Conservation (phyloP, 371 early-diverging fungal species). For the Mortierella sp. region DNA sequence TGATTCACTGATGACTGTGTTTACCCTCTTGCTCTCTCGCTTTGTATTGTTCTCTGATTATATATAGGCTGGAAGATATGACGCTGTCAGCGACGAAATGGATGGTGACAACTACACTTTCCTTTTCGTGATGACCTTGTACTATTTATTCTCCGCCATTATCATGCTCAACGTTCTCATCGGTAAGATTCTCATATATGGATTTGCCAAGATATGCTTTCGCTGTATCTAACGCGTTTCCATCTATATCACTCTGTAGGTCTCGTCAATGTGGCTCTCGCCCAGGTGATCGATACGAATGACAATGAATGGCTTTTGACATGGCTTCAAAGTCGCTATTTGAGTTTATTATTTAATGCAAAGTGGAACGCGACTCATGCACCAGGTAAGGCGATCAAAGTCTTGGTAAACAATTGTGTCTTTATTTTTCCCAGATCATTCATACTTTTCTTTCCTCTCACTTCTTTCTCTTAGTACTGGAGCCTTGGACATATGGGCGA, state of each 20-base stretch:
- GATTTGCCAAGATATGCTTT: background rate
- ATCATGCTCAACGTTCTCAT: constrained; percentile 27
- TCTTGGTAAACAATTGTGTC: too few relatives aligned
- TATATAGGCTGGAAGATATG: constrained; percentile 17
- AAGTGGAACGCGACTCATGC: background rate
- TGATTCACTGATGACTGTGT: too few relatives aligned
- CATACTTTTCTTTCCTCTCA: background rate
- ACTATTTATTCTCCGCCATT: constrained; percentile 17
- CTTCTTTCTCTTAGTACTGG: background rate
- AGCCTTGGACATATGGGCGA: too few relatives aligned
- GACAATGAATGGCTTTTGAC: background rate
- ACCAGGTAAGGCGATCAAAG: background rate
- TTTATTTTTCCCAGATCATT: too few relatives aligned
- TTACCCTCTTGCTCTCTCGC: background rate
- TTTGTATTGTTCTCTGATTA: too few relatives aligned
- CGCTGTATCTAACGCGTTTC: too few relatives aligned
- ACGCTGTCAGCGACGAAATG: constrained; percentile 12
- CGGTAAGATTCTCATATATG: constrained; percentile 3
- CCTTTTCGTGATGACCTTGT: constrained; percentile 17
- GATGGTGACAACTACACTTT: background rate
- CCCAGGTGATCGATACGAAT: background rate
- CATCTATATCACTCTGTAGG: background rate
- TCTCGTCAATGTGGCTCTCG: background rate
- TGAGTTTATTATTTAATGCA: background rate
- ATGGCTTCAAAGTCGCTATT: background rate